Evolutionary conservation across 1,139 yeast species (phyloP), one percentile per base, ranked within the genome.

Genomic region (Saccharomyces uvarum): DNA sequence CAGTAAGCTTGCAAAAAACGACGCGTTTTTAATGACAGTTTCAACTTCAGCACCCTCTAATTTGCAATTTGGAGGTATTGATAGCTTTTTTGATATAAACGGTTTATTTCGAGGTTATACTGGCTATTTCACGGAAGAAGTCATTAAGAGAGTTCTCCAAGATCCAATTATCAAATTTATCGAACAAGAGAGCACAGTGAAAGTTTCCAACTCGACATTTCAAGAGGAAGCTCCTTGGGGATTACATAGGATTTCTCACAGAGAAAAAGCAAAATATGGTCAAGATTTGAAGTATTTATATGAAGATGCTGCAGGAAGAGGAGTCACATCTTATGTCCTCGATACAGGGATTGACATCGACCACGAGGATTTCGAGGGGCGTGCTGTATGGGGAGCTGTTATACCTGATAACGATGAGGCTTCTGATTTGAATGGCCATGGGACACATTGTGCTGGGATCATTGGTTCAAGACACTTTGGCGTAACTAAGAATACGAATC

Each of bases 151-250:
- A 64, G 81, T 93, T 63, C 83, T 91, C 67, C 75, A 77, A 61
- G 81, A 82, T 68, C 90, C 91, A n/a, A 76, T 80, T 55, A 89
- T 90, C 56, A 82, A 83, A 51, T 83, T 81, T 65, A 83, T 90
- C 59, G 97, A 90, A 77, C 77, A 78, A 62, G 97, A 90, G 72
- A 86, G 95, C 4, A 74, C 79, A 59, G 96, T 90, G 53, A 75
- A 77, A 61, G 81, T 91, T 52, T 73, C 76, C 57, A 86, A 85
- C 63, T 81, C 82, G 61, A 76, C 77, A 53, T 74, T 80, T 57
- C 93, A 89, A 76, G 83, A 83, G 66, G 89, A 89, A 62, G 93
- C 96, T 50, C 96, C 97, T 56, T 90, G 97, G 98, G 97, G 97
- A 66, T 80, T 91, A 64, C 95, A 98, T 50, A 84, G 99, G 76